Evolutionary conservation across 2,329 filamentous ascomycete genomes (phyloP).

Genomic region (Aspergillus sp.): DNA sequence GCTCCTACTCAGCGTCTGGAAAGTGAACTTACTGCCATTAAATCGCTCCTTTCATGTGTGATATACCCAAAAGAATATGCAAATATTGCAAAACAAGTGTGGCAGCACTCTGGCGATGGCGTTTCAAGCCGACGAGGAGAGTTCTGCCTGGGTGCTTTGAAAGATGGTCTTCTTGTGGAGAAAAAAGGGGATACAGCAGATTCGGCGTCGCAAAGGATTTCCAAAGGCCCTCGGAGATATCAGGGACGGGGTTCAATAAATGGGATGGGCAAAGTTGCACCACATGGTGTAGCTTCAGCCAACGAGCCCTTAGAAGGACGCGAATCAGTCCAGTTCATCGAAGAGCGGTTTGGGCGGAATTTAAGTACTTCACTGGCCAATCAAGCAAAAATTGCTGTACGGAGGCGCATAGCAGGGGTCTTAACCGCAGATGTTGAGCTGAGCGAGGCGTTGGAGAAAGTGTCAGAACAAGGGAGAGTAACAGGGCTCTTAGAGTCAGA

Average conservation of each 20-base stretch:
- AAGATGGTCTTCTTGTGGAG: slow-evolving; percentile 65
- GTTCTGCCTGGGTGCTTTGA: slow-evolving; percentile 76
- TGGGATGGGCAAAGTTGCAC: slow-evolving; percentile 32
- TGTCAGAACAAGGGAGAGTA: slow-evolving; percentile 35
- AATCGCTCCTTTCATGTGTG: slow-evolving; percentile 66
- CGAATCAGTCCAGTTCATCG: slow-evolving; percentile 79
- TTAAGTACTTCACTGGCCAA: slow-evolving; percentile 75
- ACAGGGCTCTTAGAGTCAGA: slow-evolving; percentile 75
- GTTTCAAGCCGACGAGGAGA: slow-evolving; percentile 88
- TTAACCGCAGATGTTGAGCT: slow-evolving; percentile 72
- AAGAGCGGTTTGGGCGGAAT: slow-evolving; percentile 92
- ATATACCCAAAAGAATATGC: slow-evolving; percentile 69
- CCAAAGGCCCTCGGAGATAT: slow-evolving; percentile 78
- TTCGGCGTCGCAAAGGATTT: slow-evolving; percentile 35
- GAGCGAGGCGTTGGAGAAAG: slow-evolving; percentile 54
- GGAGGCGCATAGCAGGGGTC: slow-evolving; percentile 83
- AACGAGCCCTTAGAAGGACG: slow-evolving; percentile 45
- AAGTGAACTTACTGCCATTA: slow-evolving; percentile 54
- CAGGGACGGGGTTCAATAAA: slow-evolving; percentile 62
- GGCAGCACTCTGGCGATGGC: slow-evolving; percentile 94
- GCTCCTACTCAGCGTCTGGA: slow-evolving; percentile 64
- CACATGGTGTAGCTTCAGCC: slow-evolving; percentile 33
- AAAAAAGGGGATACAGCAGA: slow-evolving; percentile 31
- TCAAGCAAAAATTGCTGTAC: slow-evolving; percentile 82
- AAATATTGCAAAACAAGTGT: slow-evolving; percentile 83